Evolutionary conservation across 1,284 basidiomycete species (phyloP).

Genomic region (Melanopsichium pennsylvanicum): DNA sequence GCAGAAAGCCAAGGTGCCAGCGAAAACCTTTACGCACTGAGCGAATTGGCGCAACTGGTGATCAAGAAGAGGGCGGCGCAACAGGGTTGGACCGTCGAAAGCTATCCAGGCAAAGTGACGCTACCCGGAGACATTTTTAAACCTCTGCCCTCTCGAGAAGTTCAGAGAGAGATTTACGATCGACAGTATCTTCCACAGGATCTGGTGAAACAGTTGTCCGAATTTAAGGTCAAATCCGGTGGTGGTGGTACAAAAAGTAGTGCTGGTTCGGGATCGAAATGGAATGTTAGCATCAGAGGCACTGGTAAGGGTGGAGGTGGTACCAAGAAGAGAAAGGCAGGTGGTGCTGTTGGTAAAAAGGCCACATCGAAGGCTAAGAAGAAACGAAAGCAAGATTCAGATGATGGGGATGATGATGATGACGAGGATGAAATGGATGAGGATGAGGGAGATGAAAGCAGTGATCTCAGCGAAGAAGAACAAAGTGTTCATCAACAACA

Average conservation of each 20-base stretch:
- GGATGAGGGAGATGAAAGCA: conserved; percentile 12
- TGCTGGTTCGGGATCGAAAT: background rate
- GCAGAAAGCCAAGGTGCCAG: conserved; percentile 58
- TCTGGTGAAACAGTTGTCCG: conserved; percentile 13
- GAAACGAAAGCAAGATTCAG: conserved; percentile 5
- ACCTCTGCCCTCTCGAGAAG: conserved; percentile 56
- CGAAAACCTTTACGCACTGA: conserved; percentile 83
- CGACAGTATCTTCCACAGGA: conserved; percentile 27
- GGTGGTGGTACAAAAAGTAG: background rate
- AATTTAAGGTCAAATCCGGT: conserved; percentile 29
- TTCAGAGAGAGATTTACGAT: conserved; percentile 42
- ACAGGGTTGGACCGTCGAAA: conserved; percentile 79
- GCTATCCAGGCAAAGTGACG: conserved; percentile 80
- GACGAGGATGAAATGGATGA: conserved; percentile 14
- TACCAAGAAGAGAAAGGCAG: background rate
- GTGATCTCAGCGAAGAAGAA: conserved; percentile 16
- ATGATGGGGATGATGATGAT: conserved; percentile 14
- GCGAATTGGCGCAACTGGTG: conserved; percentile 86
- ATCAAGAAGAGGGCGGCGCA: conserved; percentile 76
- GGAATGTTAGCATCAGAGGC: conserved; percentile 11
- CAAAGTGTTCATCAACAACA: background rate
- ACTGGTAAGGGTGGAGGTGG: background rate
- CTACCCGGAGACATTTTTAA: conserved; percentile 83
- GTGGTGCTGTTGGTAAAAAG: background rate
- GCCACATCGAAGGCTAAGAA: conserved; percentile 2